Evolutionary conservation across 192 early-diverging fungal species (phyloP).

Genomic region (Umbelopsis sp.): DNA sequence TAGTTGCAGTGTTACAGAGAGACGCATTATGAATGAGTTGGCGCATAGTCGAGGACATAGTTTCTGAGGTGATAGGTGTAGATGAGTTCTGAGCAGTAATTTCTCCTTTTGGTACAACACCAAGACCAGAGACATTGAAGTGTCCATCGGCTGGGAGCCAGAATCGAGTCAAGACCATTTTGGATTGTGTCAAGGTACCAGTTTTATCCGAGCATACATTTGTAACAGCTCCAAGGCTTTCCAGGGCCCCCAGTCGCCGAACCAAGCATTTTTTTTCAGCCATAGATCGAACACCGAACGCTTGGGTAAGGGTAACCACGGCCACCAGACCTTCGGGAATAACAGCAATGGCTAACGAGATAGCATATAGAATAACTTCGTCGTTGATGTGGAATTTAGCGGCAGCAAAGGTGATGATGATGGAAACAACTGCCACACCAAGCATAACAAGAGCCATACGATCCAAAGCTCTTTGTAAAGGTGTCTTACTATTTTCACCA

Average conservation of each 20-base stretch:
- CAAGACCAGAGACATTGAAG: conserved; percentile 68
- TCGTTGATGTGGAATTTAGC: conserved; percentile 61
- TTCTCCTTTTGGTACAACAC: conserved; percentile 62
- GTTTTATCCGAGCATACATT: conserved; percentile 97
- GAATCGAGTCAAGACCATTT: conserved; percentile 86
- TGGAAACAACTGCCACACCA: conserved; percentile 64
- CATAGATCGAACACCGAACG: conserved; percentile 86
- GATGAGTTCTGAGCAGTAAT: conserved; percentile 34
- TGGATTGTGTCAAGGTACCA: conserved; percentile 92
- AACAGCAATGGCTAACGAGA: conserved; percentile 88
- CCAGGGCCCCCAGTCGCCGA: conserved; percentile 83
- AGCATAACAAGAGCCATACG: conserved; percentile 81
- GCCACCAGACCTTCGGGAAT: conserved; percentile 96
- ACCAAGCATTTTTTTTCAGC: conserved; percentile 87
- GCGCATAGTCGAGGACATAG: conserved; percentile 47
- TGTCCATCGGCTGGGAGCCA: conserved; percentile 78
- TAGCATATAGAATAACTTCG: conserved; percentile 73
- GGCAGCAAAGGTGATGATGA: conserved; percentile 84
- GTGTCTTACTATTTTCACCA: conserved; percentile 54
- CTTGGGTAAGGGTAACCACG: conserved; percentile 93
- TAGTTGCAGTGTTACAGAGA: conserved; percentile 84
- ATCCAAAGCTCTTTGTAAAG: conserved; percentile 70
- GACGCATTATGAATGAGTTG: conserved; percentile 60
- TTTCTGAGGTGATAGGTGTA: conserved; percentile 34
- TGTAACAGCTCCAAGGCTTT: conserved; percentile 90